phyloP scores from a whole-genome alignment of 148 eudicot species.

The Amaranthus cruentus region DNA sequence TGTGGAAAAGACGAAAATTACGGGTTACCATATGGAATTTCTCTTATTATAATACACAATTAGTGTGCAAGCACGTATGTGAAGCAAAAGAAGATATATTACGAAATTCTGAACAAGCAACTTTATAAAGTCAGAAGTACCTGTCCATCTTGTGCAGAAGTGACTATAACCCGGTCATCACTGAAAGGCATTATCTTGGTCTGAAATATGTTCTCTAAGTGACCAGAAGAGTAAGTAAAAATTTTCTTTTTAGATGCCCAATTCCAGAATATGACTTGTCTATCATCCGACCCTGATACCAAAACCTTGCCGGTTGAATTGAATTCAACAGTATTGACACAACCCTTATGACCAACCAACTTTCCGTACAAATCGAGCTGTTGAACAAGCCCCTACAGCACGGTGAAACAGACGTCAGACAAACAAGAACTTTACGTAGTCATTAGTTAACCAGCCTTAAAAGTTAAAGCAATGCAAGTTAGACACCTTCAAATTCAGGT shows the following conservation, averaged over 20 bases:
- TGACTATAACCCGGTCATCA: conserved; percentile 56
- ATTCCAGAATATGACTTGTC: conserved; percentile 59
- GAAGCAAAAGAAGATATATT: not conserved
- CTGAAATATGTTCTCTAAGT: conserved; percentile 63
- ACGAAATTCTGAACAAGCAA: not conserved
- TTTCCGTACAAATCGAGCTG: conserved; percentile 55
- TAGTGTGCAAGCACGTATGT: not conserved
- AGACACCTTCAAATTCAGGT: not conserved
- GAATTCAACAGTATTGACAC: conserved; percentile 71
- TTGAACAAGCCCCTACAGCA: conserved; percentile 50
- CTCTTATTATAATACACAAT: not conserved
- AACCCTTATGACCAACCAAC: conserved; percentile 66
- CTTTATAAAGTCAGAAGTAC: conserved; percentile 27
- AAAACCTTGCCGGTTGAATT: conserved; percentile 58
- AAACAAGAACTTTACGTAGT: not conserved
- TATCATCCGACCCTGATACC: conserved; percentile 85
- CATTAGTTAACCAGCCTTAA: not conserved
- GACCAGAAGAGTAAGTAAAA: conserved; percentile 66
- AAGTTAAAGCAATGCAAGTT: not conserved
- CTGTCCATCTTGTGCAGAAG: conserved; percentile 83
- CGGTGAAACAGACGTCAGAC: conserved; percentile 5
- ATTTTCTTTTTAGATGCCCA: conserved; percentile 47
- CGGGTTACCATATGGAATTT: no score
- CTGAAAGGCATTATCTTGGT: conserved; percentile 69
- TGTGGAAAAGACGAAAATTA: no score